Evolutionary conservation across 2,329 filamentous ascomycete species (phyloP), one percentile per base, ranked within the genome.

Genomic region (Sarocladiaceae sp.): DNA sequence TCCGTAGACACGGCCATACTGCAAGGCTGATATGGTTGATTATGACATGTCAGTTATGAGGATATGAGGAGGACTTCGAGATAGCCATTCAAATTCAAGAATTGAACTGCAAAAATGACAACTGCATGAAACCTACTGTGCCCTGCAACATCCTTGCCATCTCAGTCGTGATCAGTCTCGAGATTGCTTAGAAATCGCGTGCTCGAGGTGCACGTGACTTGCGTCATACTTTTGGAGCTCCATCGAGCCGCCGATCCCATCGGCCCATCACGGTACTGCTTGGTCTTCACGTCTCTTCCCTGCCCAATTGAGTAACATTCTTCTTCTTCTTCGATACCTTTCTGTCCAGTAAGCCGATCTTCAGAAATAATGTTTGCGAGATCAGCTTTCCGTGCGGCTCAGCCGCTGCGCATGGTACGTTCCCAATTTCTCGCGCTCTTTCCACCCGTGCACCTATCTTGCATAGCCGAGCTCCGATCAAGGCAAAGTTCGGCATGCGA

Each of bases 401-500:
- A 80, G 67, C 81, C 83, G 53, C 63, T 85, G 53, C 78, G 73
- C 64, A 76, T 76, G 68, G 83, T 86, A 68, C 60, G 76, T 56
- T 46, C 27, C 3, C 13, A n/a, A n/a, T 27, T 18, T 15, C 37
- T 23, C 12, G 29, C 27, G 3, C 11, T 15, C 5, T 44, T 10
- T n/a, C n/a, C n/a, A n/a, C n/a, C n/a, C n/a, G n/a, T n/a, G n/a
- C n/a, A n/a, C n/a, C n/a, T n/a, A n/a, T n/a, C n/a, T n/a, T n/a
- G n/a, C n/a, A n/a, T n/a, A n/a, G n/a, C n/a, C n/a, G n/a, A n/a
- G n/a, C n/a, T n/a, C n/a, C n/a, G n/a, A n/a, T n/a, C n/a, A n/a
- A 29, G 26, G 13, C 26, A 29, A 7, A 29, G 26, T 29, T 29
- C 7, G 26, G 9, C 13, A 29, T 29, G n/a, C 26, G 26, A 13